Evolutionary conservation across 176 grass and related monocot species (phyloP).

Genomic region (Triticum urartu): DNA sequence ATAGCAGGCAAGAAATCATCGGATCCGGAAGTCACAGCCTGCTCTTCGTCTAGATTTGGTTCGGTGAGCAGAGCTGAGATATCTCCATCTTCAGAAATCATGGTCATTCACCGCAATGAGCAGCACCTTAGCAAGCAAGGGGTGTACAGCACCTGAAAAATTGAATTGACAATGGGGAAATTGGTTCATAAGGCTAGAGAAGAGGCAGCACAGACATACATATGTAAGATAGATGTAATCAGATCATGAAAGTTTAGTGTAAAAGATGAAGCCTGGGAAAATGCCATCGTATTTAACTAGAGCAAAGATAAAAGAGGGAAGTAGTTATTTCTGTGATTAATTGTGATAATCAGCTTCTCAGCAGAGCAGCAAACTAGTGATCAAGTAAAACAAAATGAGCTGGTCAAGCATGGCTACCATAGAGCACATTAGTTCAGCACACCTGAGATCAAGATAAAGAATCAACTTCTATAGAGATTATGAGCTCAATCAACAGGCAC

Average conservation of each 20-base stretch:
- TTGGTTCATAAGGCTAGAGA: slow-evolving; percentile 1
- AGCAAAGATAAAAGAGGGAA: not conserved
- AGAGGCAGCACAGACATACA: not conserved
- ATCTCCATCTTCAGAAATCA: slow-evolving; percentile 63
- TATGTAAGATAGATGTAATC: not conserved
- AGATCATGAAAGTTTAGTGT: not conserved
- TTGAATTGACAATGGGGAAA: not conserved
- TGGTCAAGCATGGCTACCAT: not conserved
- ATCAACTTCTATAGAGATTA: not conserved
- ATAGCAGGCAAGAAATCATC: slow-evolving; percentile 49
- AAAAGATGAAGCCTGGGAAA: not conserved
- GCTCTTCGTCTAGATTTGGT: slow-evolving; percentile 35
- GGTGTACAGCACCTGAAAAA: slow-evolving; percentile 18
- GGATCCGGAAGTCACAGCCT: slow-evolving; percentile 36
- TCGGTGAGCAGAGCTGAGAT: slow-evolving; percentile 67
- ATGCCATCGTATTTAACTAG: not conserved
- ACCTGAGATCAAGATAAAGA: too few species aligned
- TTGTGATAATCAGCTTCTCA: not conserved
- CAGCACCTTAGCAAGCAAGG: slow-evolving; percentile 5
- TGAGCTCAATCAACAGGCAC: not conserved
- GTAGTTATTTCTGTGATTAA: not conserved
- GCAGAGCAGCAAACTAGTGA: not conserved
- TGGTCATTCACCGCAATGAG: slow-evolving; percentile 31
- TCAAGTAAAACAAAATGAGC: not conserved
- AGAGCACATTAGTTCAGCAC: not conserved